Percentiles rank a stretch among this genome's conserved stretches.
These are phyloP conservation scores for Blastobotrys apis DNA, from an alignment of 1,139 yeast genomes.

Conservation along the genomic window DNA sequence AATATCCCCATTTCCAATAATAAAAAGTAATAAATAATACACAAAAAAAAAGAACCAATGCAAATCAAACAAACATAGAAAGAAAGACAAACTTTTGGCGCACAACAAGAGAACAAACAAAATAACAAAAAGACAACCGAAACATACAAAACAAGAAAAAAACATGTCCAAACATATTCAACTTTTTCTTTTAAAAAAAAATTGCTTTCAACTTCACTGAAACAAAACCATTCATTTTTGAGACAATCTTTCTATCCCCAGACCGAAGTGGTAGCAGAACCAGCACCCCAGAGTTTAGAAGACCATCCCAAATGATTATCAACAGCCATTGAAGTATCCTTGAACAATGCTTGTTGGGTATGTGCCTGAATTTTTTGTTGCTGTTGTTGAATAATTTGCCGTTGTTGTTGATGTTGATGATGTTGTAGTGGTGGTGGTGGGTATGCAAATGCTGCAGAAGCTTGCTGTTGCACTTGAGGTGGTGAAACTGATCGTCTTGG, in stretches of 20 bases:
- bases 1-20: too few species aligned
- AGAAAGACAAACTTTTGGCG: not conserved
- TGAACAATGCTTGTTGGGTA: slow-evolving; percentile 1
- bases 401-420: not conserved
- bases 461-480: not conserved
- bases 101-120: not conserved
- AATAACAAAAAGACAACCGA: not conserved
- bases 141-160: not conserved
- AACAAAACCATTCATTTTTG: not conserved
- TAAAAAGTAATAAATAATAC: not conserved
- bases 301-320: slow-evolving; percentile 5
- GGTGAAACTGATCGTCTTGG: slow-evolving; percentile 1
- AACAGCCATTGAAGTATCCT: not conserved
- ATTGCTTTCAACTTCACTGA: not conserved
- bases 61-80: not conserved
- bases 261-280: slow-evolving; percentile 6
- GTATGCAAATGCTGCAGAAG: not conserved
- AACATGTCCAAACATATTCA: not conserved
- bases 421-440: not conserved
- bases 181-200: not conserved
- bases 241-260: slow-evolving; percentile 5
- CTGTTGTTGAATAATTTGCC: not conserved
- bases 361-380: not conserved
- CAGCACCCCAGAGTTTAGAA: slow-evolving; percentile 2
- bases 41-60: not conserved